Percentiles rank a stretch among this genome's conserved stretches.
These are phyloP conservation scores for Fusarium duplospermum DNA, from an alignment of 2,329 filamentous ascomycete genomes.

Conservation along the genomic window DNA sequence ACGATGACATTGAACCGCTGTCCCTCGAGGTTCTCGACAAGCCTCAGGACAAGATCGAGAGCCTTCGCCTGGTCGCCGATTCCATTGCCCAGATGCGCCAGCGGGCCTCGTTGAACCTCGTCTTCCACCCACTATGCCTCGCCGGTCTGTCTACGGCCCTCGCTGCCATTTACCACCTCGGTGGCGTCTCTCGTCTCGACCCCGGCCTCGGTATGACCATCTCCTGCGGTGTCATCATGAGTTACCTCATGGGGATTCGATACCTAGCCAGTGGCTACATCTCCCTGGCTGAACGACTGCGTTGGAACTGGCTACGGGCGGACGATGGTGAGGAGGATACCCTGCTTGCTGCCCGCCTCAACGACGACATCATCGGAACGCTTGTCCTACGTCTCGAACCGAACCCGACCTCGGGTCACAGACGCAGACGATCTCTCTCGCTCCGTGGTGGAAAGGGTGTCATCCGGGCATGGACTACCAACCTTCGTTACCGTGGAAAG, in stretches of 20 bases:
- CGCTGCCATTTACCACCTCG: constrained; percentile 58
- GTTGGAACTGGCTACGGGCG: constrained; percentile 69
- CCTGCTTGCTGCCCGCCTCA: constrained; percentile 74
- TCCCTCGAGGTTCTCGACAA: constrained; percentile 67
- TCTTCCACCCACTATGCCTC: constrained; percentile 70
- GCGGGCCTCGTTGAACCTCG: constrained; percentile 69
- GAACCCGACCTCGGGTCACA: constrained; percentile 44
- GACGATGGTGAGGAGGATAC: constrained; percentile 62
- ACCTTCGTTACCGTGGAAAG: constrained; percentile 73
- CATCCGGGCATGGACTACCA: constrained; percentile 86
- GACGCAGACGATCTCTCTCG: constrained; percentile 51
- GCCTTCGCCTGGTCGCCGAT: constrained; percentile 81
- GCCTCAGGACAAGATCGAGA: constrained; percentile 72
- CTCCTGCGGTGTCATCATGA: constrained; percentile 70
- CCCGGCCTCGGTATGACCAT: constrained; percentile 68
- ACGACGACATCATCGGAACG: constrained; percentile 76
- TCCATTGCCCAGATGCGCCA: constrained; percentile 86
- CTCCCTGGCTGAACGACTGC: constrained; percentile 68
- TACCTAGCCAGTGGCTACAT: constrained; percentile 72
- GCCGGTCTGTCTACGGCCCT: constrained; percentile 59
- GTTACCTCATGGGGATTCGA: constrained; percentile 70
- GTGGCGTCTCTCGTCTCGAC: constrained; percentile 61
- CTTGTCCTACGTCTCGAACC: constrained; percentile 75
- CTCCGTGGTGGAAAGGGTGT: constrained; percentile 73
- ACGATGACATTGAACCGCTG: constrained; percentile 67